Percentiles rank a stretch among this genome's conserved stretches.
Conservation (phyloP, 2,329 filamentous ascomycete genomes). For the Cladophialophora carrionii region DNA sequence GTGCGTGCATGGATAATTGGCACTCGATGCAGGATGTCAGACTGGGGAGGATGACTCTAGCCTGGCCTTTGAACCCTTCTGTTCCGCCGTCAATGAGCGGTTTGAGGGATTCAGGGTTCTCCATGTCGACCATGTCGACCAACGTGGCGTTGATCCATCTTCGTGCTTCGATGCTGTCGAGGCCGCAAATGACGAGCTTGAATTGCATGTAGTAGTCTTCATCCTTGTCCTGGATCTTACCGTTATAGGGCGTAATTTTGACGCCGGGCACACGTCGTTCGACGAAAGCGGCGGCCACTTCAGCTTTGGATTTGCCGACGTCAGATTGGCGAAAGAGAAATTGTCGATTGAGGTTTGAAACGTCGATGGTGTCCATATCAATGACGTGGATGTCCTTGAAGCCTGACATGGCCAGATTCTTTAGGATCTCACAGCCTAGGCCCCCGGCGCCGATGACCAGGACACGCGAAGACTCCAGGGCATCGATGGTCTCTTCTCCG, state of each 20-base stretch:
- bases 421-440: slow-evolving; percentile 92
- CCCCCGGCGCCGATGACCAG: slow-evolving; percentile 79
- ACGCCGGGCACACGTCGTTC: slow-evolving; percentile 87
- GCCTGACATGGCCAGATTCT: slow-evolving; percentile 90
- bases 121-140: slow-evolving; percentile 83
- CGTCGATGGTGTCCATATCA: slow-evolving; percentile 99
- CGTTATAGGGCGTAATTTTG: slow-evolving; percentile 89
- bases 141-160: slow-evolving; percentile 97
- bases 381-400: slow-evolving; percentile 99
- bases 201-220: slow-evolving; percentile 98
- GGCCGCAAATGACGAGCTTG: slow-evolving; percentile 86
- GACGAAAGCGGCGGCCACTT: slow-evolving; percentile 89
- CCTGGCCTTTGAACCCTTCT: slow-evolving; percentile 97
- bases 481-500: slow-evolving; percentile 57
- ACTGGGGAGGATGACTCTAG: slow-evolving; percentile 86
- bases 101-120: slow-evolving; percentile 82
- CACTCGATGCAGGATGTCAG: slow-evolving; percentile 97
- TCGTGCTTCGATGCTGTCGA: slow-evolving; percentile 97
- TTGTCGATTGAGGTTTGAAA: slow-evolving; percentile 96
- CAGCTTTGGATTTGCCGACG: slow-evolving; percentile 91
- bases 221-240: slow-evolving; percentile 95
- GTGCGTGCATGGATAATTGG: slow-evolving; percentile 97
- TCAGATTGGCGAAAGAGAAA: slow-evolving; percentile 92
- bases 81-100: slow-evolving; percentile 96
- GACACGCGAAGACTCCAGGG: slow-evolving; percentile 72